A percentile compares a stretch with the other conserved stretches of the same genome.
phyloP scores from a whole-genome alignment of 208 protist species.

The Sergeia podlipaevii region DNA sequence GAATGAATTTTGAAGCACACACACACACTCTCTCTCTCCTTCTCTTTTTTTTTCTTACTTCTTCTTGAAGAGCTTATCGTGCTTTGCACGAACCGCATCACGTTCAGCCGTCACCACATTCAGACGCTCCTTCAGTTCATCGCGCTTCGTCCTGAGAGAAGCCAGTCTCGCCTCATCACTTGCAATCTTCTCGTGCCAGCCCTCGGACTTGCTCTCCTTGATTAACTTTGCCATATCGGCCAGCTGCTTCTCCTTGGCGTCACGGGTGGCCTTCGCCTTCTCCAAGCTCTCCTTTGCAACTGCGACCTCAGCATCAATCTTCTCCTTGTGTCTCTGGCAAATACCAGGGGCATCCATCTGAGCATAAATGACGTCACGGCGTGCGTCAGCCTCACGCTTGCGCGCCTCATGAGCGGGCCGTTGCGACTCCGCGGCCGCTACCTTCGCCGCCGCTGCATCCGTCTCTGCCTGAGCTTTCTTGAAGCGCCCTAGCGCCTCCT shows the following conservation, averaged over 20 bases:
- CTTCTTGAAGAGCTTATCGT: slow-evolving; percentile 40
- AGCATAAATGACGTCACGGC: slow-evolving; percentile 20
- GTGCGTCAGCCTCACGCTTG: slow-evolving; percentile 25
- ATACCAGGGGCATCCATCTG: slow-evolving; percentile 29
- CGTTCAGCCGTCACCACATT: slow-evolving; percentile 2
- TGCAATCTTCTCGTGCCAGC: slow-evolving; percentile 19
- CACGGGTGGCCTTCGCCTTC: slow-evolving; percentile 10
- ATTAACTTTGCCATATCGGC: slow-evolving; percentile 40
- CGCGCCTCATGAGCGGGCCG: slow-evolving; percentile 13
- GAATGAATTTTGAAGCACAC: neutral
- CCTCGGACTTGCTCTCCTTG: slow-evolving; percentile 21
- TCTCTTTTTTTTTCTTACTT: slow-evolving; percentile 21
- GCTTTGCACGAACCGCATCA: slow-evolving; percentile 12
- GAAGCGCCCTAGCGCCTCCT: slow-evolving; percentile 22
- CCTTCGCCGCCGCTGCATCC: slow-evolving; percentile 15
- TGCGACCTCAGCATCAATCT: slow-evolving; percentile 11
- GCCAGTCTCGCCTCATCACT: slow-evolving; percentile 27
- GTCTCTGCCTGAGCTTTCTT: slow-evolving; percentile 9
- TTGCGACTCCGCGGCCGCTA: slow-evolving; percentile 17
- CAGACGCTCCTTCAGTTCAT: slow-evolving; percentile 26
- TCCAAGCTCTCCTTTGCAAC: slow-evolving; percentile 11
- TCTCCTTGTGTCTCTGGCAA: slow-evolving; percentile 15
- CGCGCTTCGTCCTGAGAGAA: slow-evolving; percentile 24
- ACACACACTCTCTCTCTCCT: neutral
- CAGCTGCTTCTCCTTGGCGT: slow-evolving; percentile 16